Conservation (phyloP, 257 asterid species). For the Fraxinus excelsior region DNA sequence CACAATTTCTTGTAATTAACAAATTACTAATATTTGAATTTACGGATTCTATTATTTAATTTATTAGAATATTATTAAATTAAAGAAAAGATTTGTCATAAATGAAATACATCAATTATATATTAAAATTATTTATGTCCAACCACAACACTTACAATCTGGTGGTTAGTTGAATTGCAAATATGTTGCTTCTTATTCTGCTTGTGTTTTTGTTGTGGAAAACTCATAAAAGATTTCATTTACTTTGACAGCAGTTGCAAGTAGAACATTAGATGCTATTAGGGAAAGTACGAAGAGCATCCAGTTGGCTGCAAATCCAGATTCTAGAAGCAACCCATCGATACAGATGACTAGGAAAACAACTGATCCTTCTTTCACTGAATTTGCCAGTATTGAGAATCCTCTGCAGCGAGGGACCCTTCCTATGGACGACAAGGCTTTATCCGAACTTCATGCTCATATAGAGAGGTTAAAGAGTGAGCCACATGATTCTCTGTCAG, state of each 20-base stretch:
- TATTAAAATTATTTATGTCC: too few species aligned
- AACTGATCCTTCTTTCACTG: slow-evolving; percentile 41
- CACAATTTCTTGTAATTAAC: too few species aligned
- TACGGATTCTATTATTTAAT: too few species aligned
- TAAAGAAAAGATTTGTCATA: too few species aligned
- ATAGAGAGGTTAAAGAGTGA: slow-evolving; percentile 92
- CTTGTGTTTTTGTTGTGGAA: background rate
- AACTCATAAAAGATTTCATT: too few species aligned
- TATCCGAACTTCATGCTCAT: slow-evolving; percentile 95
- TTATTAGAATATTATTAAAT: too few species aligned
- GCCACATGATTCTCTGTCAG: slow-evolving; percentile 64
- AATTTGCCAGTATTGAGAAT: slow-evolving; percentile 44
- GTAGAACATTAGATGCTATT: slow-evolving; percentile 81
- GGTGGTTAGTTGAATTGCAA: slow-evolving; percentile 14
- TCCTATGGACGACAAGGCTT: slow-evolving; percentile 94
- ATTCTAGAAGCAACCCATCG: slow-evolving; percentile 47
- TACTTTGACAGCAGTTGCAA: too few species aligned
- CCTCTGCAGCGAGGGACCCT: slow-evolving; percentile 59
- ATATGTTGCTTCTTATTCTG: slow-evolving; percentile 2
- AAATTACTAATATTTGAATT: too few species aligned
- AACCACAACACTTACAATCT: too few species aligned
- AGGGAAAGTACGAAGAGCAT: slow-evolving; percentile 99
- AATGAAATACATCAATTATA: too few species aligned
- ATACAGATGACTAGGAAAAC: slow-evolving; percentile 56
- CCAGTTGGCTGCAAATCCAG: slow-evolving; percentile 72